Conservation (phyloP, 2,329 filamentous ascomycete genomes). For the Diaporthe citriasiana region DNA sequence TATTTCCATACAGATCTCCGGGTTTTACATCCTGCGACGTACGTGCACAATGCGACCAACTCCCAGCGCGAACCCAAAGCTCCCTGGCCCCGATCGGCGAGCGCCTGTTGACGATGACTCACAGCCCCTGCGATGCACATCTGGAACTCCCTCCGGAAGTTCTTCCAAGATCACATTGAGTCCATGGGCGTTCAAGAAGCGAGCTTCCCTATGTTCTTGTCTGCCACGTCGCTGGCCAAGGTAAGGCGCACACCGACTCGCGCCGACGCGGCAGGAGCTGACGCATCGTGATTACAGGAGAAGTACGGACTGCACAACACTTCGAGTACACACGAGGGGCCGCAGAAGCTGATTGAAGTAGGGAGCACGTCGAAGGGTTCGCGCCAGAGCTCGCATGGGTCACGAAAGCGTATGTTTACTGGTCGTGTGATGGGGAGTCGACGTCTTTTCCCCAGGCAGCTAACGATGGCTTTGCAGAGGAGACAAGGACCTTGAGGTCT, state of each 20-base stretch:
- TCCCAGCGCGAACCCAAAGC: background rate
- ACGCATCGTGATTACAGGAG: constrained; percentile 7
- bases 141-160: constrained; percentile 76
- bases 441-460: constrained; percentile 38
- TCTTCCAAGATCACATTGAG: constrained; percentile 84
- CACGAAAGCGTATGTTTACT: constrained; percentile 78
- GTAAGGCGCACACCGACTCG: constrained; percentile 75
- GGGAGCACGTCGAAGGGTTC: constrained; percentile 96
- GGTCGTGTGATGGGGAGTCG: constrained; percentile 10
- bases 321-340: background rate
- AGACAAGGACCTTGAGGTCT: constrained; percentile 85
- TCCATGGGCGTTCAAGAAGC: constrained; percentile 93
- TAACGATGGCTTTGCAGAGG: constrained; percentile 68
- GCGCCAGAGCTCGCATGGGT: constrained; percentile 93
- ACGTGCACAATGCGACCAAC: background rate
- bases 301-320: constrained; percentile 17
- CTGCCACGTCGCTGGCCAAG: constrained; percentile 85
- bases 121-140: constrained; percentile 66
- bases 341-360: background rate
- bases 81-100: constrained; percentile 59
- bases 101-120: constrained; percentile 28
- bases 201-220: constrained; percentile 97
- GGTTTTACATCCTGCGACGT: constrained; percentile 90
- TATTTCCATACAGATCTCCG: constrained; percentile 78
- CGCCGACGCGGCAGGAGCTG: background rate